Evolutionary conservation across 2,329 filamentous ascomycete genomes (phyloP), one percentile per base, ranked within the genome.

Genomic region (Rutstroemia sp.): DNA sequence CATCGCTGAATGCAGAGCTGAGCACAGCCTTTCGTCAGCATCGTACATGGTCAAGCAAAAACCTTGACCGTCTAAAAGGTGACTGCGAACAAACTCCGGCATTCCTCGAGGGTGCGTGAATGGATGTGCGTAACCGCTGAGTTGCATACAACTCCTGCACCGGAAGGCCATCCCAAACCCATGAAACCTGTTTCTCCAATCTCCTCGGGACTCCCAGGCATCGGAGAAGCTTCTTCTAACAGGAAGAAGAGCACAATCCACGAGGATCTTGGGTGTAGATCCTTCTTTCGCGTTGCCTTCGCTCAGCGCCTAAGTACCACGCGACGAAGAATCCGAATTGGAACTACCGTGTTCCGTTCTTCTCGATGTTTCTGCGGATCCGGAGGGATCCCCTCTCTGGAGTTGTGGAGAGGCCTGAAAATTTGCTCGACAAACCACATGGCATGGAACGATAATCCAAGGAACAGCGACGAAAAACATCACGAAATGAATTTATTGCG

Each of bases 251-350:
- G 14, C n/a, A 18, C 8, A 19, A 50, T 2, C 19, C 34, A 49
- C 45, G n/a, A 41, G 19, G 44, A 54, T 54, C 7, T 50, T 27
- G 18, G 27, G 52, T 50, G 52, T 34, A 44, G 19, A 50, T 42
- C 8, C 27, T 44, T 38, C 23, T 21, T 42, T 21, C 18, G 5
- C 19, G 7, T 46, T 21, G 6, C 50, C 50, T 50, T 23, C 27
- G 30, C 49, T 49, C 46, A 27, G 37, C 50, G 52, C 52, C 52
- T 18, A 55, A 55, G 52, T 55, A 50, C 52, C 52, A 55, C 52
- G 46, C 52, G 38, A 55, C 30, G 19, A 55, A 50, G 18, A 46
- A 46, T 46, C 42, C 18, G 12, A 46, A 23, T 10, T 8, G 39
- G n/a, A 42, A 42, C n/a, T 19, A 42, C 19, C 16, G 16, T 14